Conservation (phyloP, 148 eudicot genomes). For the Limonium bicolor region DNA sequence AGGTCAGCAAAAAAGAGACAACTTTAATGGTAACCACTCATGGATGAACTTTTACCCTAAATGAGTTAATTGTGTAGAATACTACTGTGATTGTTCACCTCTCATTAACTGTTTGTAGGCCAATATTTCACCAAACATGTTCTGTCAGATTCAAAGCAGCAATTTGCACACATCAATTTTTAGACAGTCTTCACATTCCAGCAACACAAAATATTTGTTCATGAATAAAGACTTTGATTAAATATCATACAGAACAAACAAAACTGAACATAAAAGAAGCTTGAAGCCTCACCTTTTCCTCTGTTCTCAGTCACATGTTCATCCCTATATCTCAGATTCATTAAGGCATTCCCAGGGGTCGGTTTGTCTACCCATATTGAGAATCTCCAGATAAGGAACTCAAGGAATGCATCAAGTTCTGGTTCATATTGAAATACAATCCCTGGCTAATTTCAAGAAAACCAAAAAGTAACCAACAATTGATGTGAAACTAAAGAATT, state of each 20-base stretch:
- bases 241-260: not conserved
- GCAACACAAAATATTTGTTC: no score
- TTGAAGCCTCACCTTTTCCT: slow-evolving; percentile 50
- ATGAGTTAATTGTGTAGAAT: no score
- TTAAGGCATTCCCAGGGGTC: slow-evolving; percentile 86
- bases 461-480: slow-evolving; percentile 9
- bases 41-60: no score
- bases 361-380: slow-evolving; percentile 99
- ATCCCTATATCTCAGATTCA: slow-evolving; percentile 95
- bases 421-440: slow-evolving; percentile 91
- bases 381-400: slow-evolving; percentile 93
- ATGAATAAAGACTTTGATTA: not conserved
- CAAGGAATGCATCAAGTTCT: slow-evolving; percentile 97
- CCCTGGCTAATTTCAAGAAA: slow-evolving; percentile 93
- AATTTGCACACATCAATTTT: no score
- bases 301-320: slow-evolving; percentile 55
- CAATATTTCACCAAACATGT: no score
- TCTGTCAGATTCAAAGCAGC: no score
- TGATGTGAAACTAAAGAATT: no score
- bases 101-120: no score
- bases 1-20: no score
- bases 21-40: no score
- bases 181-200: no score
- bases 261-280: not conserved
- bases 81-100: no score